Evolutionary conservation across 306 rosid species (phyloP).

Genomic region (Ochetophila trinervis): DNA sequence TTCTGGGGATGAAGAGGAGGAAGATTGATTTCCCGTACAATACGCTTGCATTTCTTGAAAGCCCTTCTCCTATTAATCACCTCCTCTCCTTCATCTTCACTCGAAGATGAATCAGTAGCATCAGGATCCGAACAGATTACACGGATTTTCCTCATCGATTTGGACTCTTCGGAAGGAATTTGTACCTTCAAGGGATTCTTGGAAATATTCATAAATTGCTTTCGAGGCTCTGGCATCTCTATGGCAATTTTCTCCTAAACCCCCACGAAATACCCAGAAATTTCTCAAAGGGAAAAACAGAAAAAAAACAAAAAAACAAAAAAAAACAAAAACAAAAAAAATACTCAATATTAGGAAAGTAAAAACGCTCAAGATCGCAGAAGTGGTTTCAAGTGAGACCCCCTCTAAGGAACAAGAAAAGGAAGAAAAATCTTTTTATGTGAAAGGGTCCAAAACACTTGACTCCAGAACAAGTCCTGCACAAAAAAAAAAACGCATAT

Average conservation of each 20-base stretch:
- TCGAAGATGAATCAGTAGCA: conserved; percentile 72
- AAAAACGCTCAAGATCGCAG: conserved; percentile 16
- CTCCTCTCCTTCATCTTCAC: conserved; percentile 51
- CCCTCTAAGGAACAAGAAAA: conserved; percentile 67
- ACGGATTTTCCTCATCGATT: conserved; percentile 46
- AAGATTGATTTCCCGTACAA: conserved; percentile 32
- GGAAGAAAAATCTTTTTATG: conserved; percentile 46
- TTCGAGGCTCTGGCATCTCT: conserved; percentile 38
- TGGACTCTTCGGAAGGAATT: conserved; percentile 10
- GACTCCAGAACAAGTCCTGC: conserved; percentile 75
- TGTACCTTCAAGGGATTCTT: conserved; percentile 17
- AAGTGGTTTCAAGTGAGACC: conserved; percentile 44
- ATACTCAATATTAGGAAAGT: no score
- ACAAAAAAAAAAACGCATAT: conserved; percentile 7
- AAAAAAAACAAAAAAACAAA: background rate
- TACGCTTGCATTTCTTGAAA: conserved; percentile 22
- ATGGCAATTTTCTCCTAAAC: conserved; percentile 23
- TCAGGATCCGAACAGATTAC: conserved; percentile 59
- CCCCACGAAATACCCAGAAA: conserved; percentile 28
- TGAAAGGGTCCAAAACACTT: conserved; percentile 62
- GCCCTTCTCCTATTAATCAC: background rate
- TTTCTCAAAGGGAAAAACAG: background rate
- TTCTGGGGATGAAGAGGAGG: conserved; percentile 20
- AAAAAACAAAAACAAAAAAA: background rate
- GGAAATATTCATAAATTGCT: conserved; percentile 11